Conservation (phyloP, 441 rosid species). For the Pelargonium fulgidum region DNA sequence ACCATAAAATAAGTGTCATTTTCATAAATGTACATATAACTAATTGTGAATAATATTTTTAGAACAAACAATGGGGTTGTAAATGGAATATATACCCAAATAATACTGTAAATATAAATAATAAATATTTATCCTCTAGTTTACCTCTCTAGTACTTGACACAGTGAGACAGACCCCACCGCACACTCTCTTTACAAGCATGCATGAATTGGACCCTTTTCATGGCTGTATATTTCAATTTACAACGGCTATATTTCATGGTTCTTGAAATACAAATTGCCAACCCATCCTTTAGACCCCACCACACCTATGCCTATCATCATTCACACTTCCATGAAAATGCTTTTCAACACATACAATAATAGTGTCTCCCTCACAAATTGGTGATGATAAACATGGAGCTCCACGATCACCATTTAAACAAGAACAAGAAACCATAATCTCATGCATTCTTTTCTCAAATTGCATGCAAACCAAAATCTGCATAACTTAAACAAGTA, state of each 20-base stretch:
- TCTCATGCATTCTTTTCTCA: no score
- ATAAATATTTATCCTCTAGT: not conserved
- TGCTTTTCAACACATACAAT: not conserved
- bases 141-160: not conserved
- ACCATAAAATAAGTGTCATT: no score
- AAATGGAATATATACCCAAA: no score
- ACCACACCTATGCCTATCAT: not conserved
- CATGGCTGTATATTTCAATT: not conserved
- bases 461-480: no score
- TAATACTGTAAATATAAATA: no score
- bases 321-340: not conserved
- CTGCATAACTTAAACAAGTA: not conserved
- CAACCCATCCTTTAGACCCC: not conserved
- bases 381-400: no score
- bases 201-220: not conserved
- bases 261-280: not conserved
- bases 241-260: slow-evolving; percentile 28
- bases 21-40: no score
- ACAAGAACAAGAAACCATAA: no score
- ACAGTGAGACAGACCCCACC: not conserved
- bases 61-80: no score
- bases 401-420: no score
- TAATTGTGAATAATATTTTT: no score
- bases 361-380: no score
- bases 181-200: not conserved